Conservation (phyloP, 192 early-diverging fungal species). For the Coemansia sp. region DNA sequence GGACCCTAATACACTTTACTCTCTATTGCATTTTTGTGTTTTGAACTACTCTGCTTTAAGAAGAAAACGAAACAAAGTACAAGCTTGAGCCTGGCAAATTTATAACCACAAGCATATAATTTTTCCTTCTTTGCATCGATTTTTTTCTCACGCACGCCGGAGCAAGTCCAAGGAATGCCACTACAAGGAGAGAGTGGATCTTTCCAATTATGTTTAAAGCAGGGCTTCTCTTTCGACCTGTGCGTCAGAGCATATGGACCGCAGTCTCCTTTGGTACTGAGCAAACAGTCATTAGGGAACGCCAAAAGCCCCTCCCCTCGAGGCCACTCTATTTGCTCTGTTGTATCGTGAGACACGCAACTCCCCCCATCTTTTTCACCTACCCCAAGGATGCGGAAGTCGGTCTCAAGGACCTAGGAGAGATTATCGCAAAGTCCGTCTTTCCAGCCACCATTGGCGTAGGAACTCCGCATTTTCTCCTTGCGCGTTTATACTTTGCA, state of each 20-base stretch:
- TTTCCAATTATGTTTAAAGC: too few relatives aligned
- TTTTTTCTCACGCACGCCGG: too few relatives aligned
- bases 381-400: too few relatives aligned
- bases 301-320: too few relatives aligned
- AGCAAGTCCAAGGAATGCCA: too few relatives aligned
- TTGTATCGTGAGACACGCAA: background rate
- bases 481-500: background rate
- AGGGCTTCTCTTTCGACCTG: too few relatives aligned
- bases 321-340: too few relatives aligned
- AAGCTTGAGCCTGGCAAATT: background rate
- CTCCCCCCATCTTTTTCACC: background rate
- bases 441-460: background rate
- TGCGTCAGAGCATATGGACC: too few relatives aligned
- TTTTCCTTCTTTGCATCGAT: background rate
- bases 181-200: too few relatives aligned
- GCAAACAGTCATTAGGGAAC: too few relatives aligned
- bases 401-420: background rate
- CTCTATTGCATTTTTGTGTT: background rate
- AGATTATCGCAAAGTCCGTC: constrained; percentile 1
- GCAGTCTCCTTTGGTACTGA: too few relatives aligned
- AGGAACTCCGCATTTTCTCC: constrained; percentile 1
- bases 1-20: background rate
- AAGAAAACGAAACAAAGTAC: background rate
- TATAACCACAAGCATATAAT: background rate
- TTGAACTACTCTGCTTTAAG: background rate